These are phyloP conservation scores for Oryza meridionalis DNA, from an alignment of 176 grass and related monocot species.

Conservation along the genomic window DNA sequence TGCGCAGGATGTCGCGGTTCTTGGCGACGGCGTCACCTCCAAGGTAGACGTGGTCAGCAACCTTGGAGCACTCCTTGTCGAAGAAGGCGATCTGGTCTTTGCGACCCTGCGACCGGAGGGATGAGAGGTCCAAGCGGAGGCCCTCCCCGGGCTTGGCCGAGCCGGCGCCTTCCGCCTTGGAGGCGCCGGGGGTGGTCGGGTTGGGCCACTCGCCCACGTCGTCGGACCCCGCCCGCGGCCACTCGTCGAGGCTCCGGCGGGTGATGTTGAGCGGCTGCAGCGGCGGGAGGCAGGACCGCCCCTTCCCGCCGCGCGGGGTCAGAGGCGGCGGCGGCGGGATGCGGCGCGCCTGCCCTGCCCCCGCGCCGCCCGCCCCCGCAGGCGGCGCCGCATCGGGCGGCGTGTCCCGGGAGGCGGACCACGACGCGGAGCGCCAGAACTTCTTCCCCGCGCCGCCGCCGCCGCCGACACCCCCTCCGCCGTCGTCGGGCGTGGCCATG, in stretches of 20 bases:
- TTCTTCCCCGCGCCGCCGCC: constrained; percentile 46
- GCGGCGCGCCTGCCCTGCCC: constrained; percentile 30
- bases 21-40: constrained; percentile 87
- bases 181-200: constrained; percentile 73
- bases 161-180: constrained; percentile 42
- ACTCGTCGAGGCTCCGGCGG: constrained; percentile 79
- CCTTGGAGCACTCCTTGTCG: constrained; percentile 99
- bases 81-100: constrained; percentile 99
- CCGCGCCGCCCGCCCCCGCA: neutral
- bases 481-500: constrained; percentile 65
- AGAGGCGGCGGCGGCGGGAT: constrained; percentile 59
- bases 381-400: constrained; percentile 27
- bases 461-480: constrained; percentile 16
- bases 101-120: constrained; percentile 60
- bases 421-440: constrained; percentile 91
- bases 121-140: constrained; percentile 73
- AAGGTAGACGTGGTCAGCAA: constrained; percentile 90
- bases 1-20: constrained; percentile 78
- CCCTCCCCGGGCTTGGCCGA: constrained; percentile 60
- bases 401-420: constrained; percentile 69
- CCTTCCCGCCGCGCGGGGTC: constrained; percentile 72
- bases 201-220: constrained; percentile 95
- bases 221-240: constrained; percentile 83
- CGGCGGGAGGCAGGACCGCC: constrained; percentile 67
- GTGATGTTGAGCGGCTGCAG: constrained; percentile 90